These are phyloP conservation scores for Clitopilus passeckerianus DNA, from an alignment of 768 basidiomycete genomes.

Conservation along the genomic window DNA sequence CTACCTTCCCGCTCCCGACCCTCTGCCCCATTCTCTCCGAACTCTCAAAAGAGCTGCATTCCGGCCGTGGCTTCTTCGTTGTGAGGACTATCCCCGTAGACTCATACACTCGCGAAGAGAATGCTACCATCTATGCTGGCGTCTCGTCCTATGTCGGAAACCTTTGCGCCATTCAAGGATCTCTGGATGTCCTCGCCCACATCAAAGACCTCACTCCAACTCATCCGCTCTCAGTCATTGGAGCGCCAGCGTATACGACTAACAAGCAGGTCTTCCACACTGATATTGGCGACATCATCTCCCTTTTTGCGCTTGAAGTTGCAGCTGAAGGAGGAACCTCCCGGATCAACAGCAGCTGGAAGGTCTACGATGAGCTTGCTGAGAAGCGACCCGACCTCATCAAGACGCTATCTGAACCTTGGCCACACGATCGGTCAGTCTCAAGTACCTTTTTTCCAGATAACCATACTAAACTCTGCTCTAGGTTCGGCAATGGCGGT, in stretches of 20 bases:
- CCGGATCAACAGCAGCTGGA: conserved; percentile 35
- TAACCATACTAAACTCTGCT: background rate
- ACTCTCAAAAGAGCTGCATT: conserved; percentile 36
- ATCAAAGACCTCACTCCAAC: conserved; percentile 41
- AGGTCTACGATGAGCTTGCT: conserved; percentile 43
- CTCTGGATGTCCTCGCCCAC: conserved; percentile 38
- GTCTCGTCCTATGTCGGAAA: conserved; percentile 42
- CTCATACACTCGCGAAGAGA: conserved; percentile 31
- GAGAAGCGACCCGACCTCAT: conserved; percentile 40
- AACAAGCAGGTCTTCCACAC: conserved; percentile 49
- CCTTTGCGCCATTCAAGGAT: conserved; percentile 35
- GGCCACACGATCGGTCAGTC: conserved; percentile 36
- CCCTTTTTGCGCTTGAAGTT: conserved; percentile 34
- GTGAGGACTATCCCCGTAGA: conserved; percentile 40
- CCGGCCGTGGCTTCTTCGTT: conserved; percentile 44
- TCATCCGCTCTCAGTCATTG: conserved; percentile 36
- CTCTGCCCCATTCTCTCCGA: conserved; percentile 26
- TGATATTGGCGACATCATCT: conserved; percentile 41
- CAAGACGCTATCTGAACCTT: conserved; percentile 32
- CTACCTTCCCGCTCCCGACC: conserved; percentile 40
- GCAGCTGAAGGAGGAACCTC: conserved; percentile 41
- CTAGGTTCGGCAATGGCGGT: conserved; percentile 28
- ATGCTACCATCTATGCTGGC: conserved; percentile 40
- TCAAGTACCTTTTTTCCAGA: background rate
- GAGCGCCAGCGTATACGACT: conserved; percentile 41